These are phyloP conservation scores for Madurella fahalii DNA, from an alignment of 2,329 filamentous ascomycete species.

Conservation along the genomic window DNA sequence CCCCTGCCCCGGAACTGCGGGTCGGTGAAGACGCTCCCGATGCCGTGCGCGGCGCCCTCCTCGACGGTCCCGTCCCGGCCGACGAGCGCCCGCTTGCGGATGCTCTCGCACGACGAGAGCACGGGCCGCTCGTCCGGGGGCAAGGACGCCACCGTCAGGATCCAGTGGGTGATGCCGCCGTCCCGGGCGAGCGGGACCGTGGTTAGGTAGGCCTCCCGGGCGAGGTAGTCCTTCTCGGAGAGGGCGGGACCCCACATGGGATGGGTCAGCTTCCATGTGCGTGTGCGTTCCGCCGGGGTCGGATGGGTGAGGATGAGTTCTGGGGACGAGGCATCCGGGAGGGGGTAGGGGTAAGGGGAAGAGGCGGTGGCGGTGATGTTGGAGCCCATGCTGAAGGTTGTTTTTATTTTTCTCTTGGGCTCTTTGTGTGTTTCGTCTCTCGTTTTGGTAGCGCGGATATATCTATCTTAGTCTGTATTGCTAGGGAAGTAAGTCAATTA, in stretches of 20 bases:
- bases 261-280: conserved; percentile 54
- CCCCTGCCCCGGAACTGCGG: conserved; percentile 63
- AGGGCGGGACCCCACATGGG: conserved; percentile 58
- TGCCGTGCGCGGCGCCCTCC: conserved; percentile 65
- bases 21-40: conserved; percentile 76
- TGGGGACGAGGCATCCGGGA: conserved; percentile 34
- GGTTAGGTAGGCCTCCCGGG: conserved; percentile 55
- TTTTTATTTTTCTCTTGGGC: neutral
- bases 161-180: conserved; percentile 60
- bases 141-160: conserved; percentile 49
- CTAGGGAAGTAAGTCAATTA: neutral
- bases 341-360: conserved; percentile 21
- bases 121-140: conserved; percentile 46
- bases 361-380: neutral
- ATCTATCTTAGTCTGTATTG: neutral
- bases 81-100: conserved; percentile 56
- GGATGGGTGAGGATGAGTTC: conserved; percentile 51
- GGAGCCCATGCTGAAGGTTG: conserved; percentile 5
- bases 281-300: conserved; percentile 50
- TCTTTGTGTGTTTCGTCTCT: neutral
- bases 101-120: conserved; percentile 60
- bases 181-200: conserved; percentile 55
- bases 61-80: conserved; percentile 26
- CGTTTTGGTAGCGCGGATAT: no score
- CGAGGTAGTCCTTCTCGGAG: conserved; percentile 51